Evolutionary conservation across 345 rosid genomes (phyloP).

Genomic region (Geranium rotundifolium): DNA sequence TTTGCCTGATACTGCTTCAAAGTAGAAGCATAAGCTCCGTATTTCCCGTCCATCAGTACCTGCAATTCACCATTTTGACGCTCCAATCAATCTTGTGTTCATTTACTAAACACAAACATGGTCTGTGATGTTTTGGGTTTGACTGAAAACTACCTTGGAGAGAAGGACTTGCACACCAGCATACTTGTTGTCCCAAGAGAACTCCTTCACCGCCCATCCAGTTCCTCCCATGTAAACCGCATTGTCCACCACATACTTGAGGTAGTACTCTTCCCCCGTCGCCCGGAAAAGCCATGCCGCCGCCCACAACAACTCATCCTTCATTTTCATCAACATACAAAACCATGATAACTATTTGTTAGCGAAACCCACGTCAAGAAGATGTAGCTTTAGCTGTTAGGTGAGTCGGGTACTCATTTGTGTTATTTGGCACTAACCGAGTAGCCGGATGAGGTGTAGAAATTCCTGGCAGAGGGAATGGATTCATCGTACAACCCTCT

Average conservation of each 20-base stretch:
- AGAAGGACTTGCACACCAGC: conserved; percentile 83
- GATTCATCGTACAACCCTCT: conserved; percentile 59
- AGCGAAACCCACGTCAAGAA: too few species aligned
- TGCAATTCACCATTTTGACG: conserved; percentile 8
- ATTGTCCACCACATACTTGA: conserved; percentile 54
- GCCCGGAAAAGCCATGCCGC: conserved; percentile 70
- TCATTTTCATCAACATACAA: neutral
- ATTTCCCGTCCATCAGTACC: conserved; percentile 53
- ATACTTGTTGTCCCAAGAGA: conserved; percentile 92
- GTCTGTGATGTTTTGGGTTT: neutral
- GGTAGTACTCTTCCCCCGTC: conserved; percentile 49
- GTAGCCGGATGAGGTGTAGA: conserved; percentile 51
- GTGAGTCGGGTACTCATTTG: neutral
- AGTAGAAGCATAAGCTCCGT: conserved; percentile 27
- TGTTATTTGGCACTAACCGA: conserved; percentile 17
- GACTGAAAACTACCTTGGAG: conserved; percentile 33
- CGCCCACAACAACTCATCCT: conserved; percentile 91
- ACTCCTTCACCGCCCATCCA: conserved; percentile 79
- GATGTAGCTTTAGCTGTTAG: too few species aligned
- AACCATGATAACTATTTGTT: too few species aligned
- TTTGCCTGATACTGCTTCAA: conserved; percentile 55
- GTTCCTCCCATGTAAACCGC: conserved; percentile 79
- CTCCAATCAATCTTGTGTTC: neutral
- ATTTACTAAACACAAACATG: neutral
- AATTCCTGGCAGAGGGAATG: conserved; percentile 33